Evolutionary conservation across 2,329 filamentous ascomycete species (phyloP).

Genomic region (Alternaria conjuncta): DNA sequence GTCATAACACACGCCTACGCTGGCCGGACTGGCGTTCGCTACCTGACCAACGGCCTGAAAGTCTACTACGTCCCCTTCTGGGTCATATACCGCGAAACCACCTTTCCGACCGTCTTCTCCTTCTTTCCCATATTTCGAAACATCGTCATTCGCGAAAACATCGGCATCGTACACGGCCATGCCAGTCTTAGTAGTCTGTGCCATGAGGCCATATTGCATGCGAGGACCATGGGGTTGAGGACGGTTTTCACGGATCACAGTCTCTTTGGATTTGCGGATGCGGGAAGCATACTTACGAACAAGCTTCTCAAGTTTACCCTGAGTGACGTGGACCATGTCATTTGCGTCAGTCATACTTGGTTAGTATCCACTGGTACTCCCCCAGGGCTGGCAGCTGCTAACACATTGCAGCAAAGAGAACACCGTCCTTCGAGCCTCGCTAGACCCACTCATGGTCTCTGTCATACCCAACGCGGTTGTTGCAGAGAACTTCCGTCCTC

Average conservation of each 20-base stretch:
- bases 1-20: slow-evolving; percentile 96
- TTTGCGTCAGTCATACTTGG: slow-evolving; percentile 98
- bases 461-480: slow-evolving; percentile 98
- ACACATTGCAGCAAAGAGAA: slow-evolving; percentile 81
- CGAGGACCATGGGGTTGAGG: slow-evolving; percentile 90
- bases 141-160: slow-evolving; percentile 90
- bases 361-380: slow-evolving; percentile 48
- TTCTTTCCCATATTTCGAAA: slow-evolving; percentile 98
- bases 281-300: slow-evolving; percentile 93
- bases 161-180: slow-evolving; percentile 98
- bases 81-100: slow-evolving; percentile 91
- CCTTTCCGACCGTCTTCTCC: slow-evolving; percentile 96
- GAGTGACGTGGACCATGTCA: slow-evolving; percentile 97
- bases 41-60: slow-evolving; percentile 96
- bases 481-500: slow-evolving; percentile 89
- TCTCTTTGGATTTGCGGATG: slow-evolving; percentile 95
- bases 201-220: slow-evolving; percentile 93
- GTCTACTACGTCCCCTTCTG: slow-evolving; percentile 98
- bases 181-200: slow-evolving; percentile 91
- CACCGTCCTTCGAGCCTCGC: slow-evolving; percentile 88
- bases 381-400: slow-evolving; percentile 4
- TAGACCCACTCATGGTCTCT: slow-evolving; percentile 96
- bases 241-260: slow-evolving; percentile 99
- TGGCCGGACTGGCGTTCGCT: slow-evolving; percentile 88
- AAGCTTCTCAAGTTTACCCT: slow-evolving; percentile 95